Conservation (phyloP, 179 eudicot genomes). For the Spergularia azorica region DNA sequence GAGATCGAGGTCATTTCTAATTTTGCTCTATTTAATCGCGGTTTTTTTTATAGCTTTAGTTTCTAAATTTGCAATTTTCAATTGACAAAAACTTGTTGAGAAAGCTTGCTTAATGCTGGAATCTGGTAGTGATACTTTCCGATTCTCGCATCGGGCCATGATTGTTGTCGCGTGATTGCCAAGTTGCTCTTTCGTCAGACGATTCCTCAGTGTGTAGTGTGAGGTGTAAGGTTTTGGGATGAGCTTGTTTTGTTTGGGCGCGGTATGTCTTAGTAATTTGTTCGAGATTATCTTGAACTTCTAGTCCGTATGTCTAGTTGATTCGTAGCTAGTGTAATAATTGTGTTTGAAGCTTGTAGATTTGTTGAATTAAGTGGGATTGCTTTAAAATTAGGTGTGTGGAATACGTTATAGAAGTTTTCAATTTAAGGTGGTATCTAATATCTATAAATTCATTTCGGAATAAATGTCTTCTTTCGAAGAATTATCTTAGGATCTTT, state of each 20-base stretch:
- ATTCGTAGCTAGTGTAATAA: not conserved
- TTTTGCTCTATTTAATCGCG: not conserved
- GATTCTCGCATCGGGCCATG: not conserved
- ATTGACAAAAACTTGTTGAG: not conserved
- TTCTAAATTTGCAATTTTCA: conserved; percentile 2
- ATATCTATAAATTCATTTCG: not conserved
- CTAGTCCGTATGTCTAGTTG: not conserved
- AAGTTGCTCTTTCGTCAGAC: too few relatives aligned
- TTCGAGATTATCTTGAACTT: not conserved
- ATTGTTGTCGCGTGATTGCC: not conserved
- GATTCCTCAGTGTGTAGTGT: too few relatives aligned
- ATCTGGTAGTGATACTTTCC: not conserved
- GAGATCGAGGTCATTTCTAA: conserved; percentile 78
- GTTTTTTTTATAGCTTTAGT: not conserved
- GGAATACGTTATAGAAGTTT: not conserved
- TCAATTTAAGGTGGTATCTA: not conserved
- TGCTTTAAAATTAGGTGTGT: not conserved
- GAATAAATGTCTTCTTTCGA: not conserved
- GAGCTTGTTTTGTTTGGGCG: too few relatives aligned
- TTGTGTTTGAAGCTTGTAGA: not conserved
- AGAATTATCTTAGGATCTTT: not conserved
- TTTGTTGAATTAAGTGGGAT: not conserved
- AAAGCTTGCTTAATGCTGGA: not conserved
- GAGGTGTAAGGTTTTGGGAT: too few relatives aligned
- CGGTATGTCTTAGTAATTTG: not conserved